phyloP scores from a whole-genome alignment of 305 asterid species.

The Solanum aculeatissimum region DNA sequence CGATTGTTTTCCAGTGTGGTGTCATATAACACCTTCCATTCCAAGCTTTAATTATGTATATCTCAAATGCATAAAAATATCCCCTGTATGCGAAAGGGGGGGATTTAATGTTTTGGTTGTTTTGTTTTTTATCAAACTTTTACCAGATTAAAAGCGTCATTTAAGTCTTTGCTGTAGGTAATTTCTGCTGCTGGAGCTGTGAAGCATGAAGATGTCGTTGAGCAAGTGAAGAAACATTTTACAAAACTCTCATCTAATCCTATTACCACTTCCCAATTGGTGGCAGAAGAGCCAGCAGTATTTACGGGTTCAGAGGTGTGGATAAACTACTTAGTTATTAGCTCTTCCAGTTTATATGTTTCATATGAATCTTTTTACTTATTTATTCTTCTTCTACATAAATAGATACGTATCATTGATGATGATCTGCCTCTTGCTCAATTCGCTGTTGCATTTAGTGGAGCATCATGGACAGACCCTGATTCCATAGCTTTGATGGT shows the following conservation, averaged over 20 bases:
- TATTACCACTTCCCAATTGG: slow-evolving; percentile 14
- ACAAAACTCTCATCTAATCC: slow-evolving; percentile 12
- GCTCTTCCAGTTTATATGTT: not conserved
- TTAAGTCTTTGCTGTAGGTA: slow-evolving; percentile 7
- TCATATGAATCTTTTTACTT: not conserved
- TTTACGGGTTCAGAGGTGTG: slow-evolving; percentile 20
- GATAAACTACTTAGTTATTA: not conserved
- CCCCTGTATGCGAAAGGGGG: not conserved
- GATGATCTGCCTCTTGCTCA: slow-evolving; percentile 17
- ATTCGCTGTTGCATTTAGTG: slow-evolving; percentile 12
- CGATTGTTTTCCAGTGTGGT: not conserved
- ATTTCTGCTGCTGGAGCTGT: slow-evolving; percentile 21
- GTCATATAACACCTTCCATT: not conserved
- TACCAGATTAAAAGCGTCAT: not conserved
- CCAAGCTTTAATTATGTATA: not conserved
- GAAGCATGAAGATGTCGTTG: slow-evolving; percentile 16
- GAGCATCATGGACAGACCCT: slow-evolving; percentile 18
- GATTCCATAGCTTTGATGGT: slow-evolving; percentile 17
- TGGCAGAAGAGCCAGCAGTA: slow-evolving; percentile 9
- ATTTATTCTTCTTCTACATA: not conserved
- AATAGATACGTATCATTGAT: slow-evolving; percentile 10
- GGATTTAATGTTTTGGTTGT: not conserved
- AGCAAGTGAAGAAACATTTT: slow-evolving; percentile 10
- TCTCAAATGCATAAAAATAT: not conserved
- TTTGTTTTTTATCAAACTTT: not conserved